Base-by-base conservation (phyloP, 176 grass and related monocot species). In the Microstegium vimineum region DNA sequence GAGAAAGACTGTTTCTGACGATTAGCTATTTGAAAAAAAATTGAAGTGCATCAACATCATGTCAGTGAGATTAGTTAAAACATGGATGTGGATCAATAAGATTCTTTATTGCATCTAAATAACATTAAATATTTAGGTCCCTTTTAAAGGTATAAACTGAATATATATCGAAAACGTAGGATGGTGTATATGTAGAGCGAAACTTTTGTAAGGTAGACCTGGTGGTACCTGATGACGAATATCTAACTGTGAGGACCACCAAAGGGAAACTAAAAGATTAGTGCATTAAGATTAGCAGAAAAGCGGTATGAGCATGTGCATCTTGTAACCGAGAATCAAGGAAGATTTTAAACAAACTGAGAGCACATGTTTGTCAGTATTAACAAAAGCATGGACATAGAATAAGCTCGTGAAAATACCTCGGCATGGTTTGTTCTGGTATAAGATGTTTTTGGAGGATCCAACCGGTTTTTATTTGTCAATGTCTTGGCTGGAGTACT, bases 401-500 rank as follows among this genome's bases (percentile, higher is more conserved):
- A 70, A 70, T 4, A 87, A 67, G 37, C 42, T 71, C 17, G 9
- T 41, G 2, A n/a, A 34, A 88, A 61, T 95, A 98, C 96, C 96
- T 93, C 85, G 18, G 77, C 18, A 16, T 51, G 84, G 81, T 80
- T 87, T 66, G 82, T 66, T 88, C 85, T 82, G 4, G 66, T 82
- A 80, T 93, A 92, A 66, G 84, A 87, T 74, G 87, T 78, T 74
- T 87, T 89, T 31, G 93, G 82, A 82, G 91, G 75, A 41, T 93
- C 88, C 60, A 86, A 25, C 47, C 75, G 73, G 15, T 78, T 95
- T 76, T 86, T 90, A 74, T 84, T 69, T 40, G 86, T 87, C 57
- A 71, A 84, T 23, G 73, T 81, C 85, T 92, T 94, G 33, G 83
- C 60, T 86, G 87, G 90, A 73, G 43, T 75, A 68, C 86, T 90